phyloP scores from a whole-genome alignment of 768 basidiomycete species.

The Hygrophorus pudorinus region DNA sequence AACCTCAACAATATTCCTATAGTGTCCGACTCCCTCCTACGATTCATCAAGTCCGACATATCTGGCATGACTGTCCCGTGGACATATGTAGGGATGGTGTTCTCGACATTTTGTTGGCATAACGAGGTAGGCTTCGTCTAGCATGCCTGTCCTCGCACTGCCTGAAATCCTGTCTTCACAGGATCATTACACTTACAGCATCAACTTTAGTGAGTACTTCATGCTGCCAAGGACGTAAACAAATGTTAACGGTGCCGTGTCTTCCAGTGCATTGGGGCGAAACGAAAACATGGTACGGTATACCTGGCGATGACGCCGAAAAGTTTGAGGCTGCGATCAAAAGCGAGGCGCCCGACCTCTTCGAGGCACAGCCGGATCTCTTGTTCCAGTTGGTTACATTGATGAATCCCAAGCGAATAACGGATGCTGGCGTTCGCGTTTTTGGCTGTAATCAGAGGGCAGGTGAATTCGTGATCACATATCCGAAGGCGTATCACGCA shows the following conservation, averaged over 20 bases:
- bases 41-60: constrained; percentile 97
- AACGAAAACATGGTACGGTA: constrained; percentile 99
- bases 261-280: constrained; percentile 96
- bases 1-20: constrained; percentile 98
- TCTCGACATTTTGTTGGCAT: constrained; percentile 99
- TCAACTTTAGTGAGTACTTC: constrained; percentile 72
- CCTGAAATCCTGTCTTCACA: constrained; percentile 22
- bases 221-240: constrained; percentile 8
- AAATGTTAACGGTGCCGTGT: constrained; percentile 12
- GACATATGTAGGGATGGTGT: constrained; percentile 99
- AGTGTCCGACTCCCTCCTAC: constrained; percentile 81
- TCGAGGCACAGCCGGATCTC: constrained; percentile 94
- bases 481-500: constrained; percentile 95
- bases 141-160: background rate
- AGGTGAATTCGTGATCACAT: constrained; percentile 96
- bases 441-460: constrained; percentile 94
- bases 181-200: constrained; percentile 97
- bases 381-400: constrained; percentile 96
- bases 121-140: constrained; percentile 59
- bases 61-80: constrained; percentile 99
- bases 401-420: constrained; percentile 87
- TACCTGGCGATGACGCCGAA: constrained; percentile 90
- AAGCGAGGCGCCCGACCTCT: constrained; percentile 92
- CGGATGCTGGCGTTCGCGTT: constrained; percentile 83
- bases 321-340: constrained; percentile 96